These are phyloP conservation scores for Capsella bursapastoris DNA, from an alignment of 345 rosid species.

Conservation along the genomic window DNA sequence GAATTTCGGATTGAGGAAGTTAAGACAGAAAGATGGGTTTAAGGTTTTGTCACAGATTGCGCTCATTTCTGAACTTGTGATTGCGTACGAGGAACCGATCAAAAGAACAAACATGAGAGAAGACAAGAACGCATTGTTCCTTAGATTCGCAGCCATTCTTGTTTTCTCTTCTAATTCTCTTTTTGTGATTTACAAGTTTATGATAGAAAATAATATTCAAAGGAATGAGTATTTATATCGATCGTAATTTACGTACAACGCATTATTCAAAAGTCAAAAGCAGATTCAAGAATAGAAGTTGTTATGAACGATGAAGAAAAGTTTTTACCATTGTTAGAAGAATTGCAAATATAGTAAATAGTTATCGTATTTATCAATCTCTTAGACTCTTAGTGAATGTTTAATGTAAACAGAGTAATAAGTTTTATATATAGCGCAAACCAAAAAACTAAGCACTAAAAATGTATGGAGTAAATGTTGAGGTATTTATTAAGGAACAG, in stretches of 20 bases:
- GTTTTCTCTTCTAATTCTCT: constrained; percentile 28
- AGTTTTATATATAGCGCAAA: not conserved
- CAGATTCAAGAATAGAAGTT: constrained; percentile 36
- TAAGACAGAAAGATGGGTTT: constrained; percentile 39
- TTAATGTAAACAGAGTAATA: not conserved
- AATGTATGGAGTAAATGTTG: constrained; percentile 25
- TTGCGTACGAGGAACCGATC: constrained; percentile 42
- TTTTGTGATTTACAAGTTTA: not conserved
- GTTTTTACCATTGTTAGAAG: constrained; percentile 22
- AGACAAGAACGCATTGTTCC: constrained; percentile 45
- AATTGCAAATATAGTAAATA: constrained; percentile 32
- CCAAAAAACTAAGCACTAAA: not conserved
- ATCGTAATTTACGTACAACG: constrained; percentile 26
- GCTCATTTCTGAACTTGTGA: constrained; percentile 35
- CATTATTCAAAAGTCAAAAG: constrained; percentile 19
- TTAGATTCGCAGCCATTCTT: constrained; percentile 42
- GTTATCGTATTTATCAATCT: not conserved
- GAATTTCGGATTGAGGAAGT: constrained; percentile 32
- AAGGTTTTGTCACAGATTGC: constrained; percentile 41
- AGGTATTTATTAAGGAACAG: constrained; percentile 34
- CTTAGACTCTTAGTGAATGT: not conserved
- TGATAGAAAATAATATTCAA: not conserved
- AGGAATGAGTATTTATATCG: constrained; percentile 17
- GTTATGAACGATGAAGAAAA: constrained; percentile 28
- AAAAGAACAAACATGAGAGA: constrained; percentile 39